Evolutionary conservation across 2,329 filamentous ascomycete species (phyloP), one percentile per base, ranked within the genome.

Genomic region (Botrytis fragariae): DNA sequence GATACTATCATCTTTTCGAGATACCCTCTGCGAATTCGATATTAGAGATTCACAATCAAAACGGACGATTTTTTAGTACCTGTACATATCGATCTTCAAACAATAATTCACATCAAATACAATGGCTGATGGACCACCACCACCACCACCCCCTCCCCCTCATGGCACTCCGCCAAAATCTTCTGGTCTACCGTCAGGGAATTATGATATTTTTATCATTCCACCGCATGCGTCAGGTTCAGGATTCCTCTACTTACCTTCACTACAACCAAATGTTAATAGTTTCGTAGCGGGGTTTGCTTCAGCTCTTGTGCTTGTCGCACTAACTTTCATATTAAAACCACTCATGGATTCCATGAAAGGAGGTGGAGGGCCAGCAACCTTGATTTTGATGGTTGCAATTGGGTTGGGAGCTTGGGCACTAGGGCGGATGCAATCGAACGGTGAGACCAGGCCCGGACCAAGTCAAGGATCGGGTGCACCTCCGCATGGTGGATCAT

Each of bases 161-260:
- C 94, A 97, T 84, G 94, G 94, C 83, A 87, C 90, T 80, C 91
- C 90, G 77, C 92, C 93, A 68, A 91, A 91, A 82, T 89, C 88
- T 32, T 85, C 86, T 39, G 92, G 92, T 73, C 85, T 98, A 65
- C 95, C 95, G 4, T 87, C 92, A 1, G 95, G 95, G 72, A 97
- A 96, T 81, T 98, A 97, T 83, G 95, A 98, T 85, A 97, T 98
- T 81, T 98, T 98, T 84, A 92, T 98, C 81, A 95, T 98, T 79
- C 95, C 95, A 12, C 93, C 95, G 64, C 94, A 97, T 82, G 95
- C 94, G 18, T 88, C 95, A 10, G 95, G 95, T 71, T 90, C 91
- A 0, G 95, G 95, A 48, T 98, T 98, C 83, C 86, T 98, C 42
- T 98, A 98, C 82, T 88, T 98, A n/a, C 95, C 95, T 0, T 97